Evolutionary conservation across 768 basidiomycete genomes (phyloP), one percentile per base, ranked within the genome.

Genomic region (Suillus subluteus): DNA sequence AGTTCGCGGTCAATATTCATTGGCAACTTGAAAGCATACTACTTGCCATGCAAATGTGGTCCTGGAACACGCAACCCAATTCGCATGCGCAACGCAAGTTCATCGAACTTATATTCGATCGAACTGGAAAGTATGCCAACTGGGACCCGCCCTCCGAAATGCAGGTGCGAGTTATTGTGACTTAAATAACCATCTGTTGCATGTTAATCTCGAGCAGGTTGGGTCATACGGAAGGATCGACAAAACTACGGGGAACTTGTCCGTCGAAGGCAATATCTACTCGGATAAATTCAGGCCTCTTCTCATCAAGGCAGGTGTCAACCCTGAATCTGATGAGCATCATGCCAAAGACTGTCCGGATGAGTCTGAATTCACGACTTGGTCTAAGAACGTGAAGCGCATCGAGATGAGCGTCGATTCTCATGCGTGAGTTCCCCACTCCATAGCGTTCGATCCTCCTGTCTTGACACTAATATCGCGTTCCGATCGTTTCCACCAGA

Each of bases 171-270:
- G 15, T 12, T 44, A 44, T 26, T n/a, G 6, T 35, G 9, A 6
- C 5, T 61, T 32, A 35, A 13, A 52, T 52, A n/a, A 0, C 21
- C 23, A 30, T 59, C 40, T 6, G 16, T 26, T 26, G 1, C 15
- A 41, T 59, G 16, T 26, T 6, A 26, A 40, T 12, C 7, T 18
- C 5, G 58, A 41, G 23, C 16, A 59, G 58, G 40, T 59, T 41
- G 74, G 74, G 35, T 73, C 74, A 59, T 75, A 75, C 65, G 74
- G 74, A 23, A 72, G 63, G 21, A 61, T 75, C n/a, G 65, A 74
- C 61, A 67, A 58, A 4, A 54, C 67, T 3, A 74, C 72, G 4
- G 74, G 74, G 37, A 46, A 66, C 38, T 74, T 75, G 58, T 59
- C 67, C 46, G 70, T 67, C 48, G 69, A 73, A 16, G 72, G 72